Evolutionary conservation across 768 basidiomycete species (phyloP).

Genomic region (Hericium rajendrae): DNA sequence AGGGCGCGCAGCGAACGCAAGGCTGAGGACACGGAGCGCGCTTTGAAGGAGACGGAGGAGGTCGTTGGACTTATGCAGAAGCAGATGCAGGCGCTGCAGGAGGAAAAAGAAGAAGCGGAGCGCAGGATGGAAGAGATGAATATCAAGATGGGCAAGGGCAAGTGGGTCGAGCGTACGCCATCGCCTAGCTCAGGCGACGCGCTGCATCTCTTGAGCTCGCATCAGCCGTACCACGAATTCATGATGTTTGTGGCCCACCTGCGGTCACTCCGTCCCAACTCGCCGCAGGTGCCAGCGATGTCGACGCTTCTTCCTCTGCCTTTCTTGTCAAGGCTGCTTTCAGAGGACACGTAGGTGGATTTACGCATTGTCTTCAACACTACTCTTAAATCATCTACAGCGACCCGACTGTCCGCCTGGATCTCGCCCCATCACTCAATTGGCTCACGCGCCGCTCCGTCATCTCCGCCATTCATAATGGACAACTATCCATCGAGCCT

Average conservation of each 20-base stretch:
- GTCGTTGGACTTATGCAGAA: constrained; percentile 76
- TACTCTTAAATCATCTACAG: constrained; percentile 29
- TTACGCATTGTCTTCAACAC: constrained; percentile 6
- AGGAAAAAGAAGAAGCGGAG: constrained; percentile 57
- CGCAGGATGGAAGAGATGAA: constrained; percentile 39
- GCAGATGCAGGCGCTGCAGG: constrained; percentile 69
- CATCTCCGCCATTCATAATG: constrained; percentile 73
- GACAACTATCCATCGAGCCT: constrained; percentile 85
- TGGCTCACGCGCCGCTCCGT: constrained; percentile 89
- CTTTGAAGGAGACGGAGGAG: constrained; percentile 77
- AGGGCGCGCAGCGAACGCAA: constrained; percentile 64
- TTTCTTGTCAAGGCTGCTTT: constrained; percentile 63
- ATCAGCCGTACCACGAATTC: constrained; percentile 76
- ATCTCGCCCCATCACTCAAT: constrained; percentile 87
- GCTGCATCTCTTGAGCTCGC: constrained; percentile 49
- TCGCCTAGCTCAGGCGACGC: constrained; percentile 17
- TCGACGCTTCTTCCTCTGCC: constrained; percentile 68
- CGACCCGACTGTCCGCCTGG: constrained; percentile 87
- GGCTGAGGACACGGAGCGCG: constrained; percentile 65
- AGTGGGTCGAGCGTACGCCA: constrained; percentile 44
- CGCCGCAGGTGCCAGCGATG: constrained; percentile 55
- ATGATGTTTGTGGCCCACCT: constrained; percentile 68
- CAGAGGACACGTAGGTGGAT: constrained; percentile 78
- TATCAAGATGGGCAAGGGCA: constrained; percentile 54
- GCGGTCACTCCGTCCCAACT: constrained; percentile 55